Evolutionary conservation across 192 early-diverging fungal species (phyloP), one percentile per base, ranked within the genome.

Genomic region (Coemansia asiatica): DNA sequence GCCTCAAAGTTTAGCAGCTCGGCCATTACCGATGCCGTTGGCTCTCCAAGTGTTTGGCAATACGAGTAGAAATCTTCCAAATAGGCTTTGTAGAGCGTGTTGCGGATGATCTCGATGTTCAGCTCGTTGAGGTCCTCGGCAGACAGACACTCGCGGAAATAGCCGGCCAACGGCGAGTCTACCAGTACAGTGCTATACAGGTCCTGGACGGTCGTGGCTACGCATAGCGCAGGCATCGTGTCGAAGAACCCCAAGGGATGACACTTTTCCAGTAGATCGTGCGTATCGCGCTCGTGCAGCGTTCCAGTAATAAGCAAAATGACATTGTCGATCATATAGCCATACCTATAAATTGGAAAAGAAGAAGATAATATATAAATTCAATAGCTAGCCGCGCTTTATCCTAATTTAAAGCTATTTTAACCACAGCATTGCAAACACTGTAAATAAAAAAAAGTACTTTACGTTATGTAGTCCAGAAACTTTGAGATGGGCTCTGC

Each of bases 251-350:
- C 97, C 28, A 99, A 84, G 23, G 97, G 97, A 76, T 99, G 97
- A 74, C 97, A 99, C 61, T 93, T 88, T 50, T 98, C 95, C 57
- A 99, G 74, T 49, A 99, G 79, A 72, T 99, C 96, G 75, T 94
- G 92, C 33, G 96, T 97, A 83, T 99, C 96, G 61, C 96, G 89
- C 74, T 98, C 93, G 69, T 99, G 96, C 12, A 99, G 84, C 15
- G 97, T 99, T 13, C 97, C 97, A 1, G 95, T 97, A 64, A 99
- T 97, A 38, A 99, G 79, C 61, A 99, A 83, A 63, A 99, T 95
- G 55, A 97, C 92, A 83, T 99, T 99, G 81, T 99, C 97, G 69
- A 99, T 99, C 97, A 99, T 99, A 75, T 98, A 99, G 19, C 90
- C 89, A 76, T 70, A 83, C 33, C 63, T 64, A 55, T n/a, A 55